These are phyloP conservation scores for Leishmania braziliensis DNA, from an alignment of 208 protist species.

Conservation along the genomic window DNA sequence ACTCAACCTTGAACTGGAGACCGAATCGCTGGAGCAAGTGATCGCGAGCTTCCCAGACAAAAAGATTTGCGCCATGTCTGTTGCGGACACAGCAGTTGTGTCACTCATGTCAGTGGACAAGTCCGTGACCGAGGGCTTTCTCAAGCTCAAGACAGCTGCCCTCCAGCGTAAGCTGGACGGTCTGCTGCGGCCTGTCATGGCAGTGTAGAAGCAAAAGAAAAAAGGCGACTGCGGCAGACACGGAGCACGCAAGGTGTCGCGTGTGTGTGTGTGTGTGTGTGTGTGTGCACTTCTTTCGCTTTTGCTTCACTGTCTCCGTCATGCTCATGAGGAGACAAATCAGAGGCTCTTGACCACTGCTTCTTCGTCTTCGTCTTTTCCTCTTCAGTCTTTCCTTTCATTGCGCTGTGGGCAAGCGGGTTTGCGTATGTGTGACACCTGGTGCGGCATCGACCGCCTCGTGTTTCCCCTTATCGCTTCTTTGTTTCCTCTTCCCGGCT, in stretches of 20 bases:
- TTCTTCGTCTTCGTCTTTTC: background rate
- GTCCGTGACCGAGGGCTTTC: constrained; percentile 60
- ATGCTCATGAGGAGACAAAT: background rate
- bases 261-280: constrained; percentile 2
- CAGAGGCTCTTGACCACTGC: background rate
- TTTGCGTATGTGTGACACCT: background rate
- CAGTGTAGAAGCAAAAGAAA: constrained; percentile 7
- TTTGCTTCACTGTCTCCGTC: background rate
- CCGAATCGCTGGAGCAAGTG: constrained; percentile 76
- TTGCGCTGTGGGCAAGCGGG: background rate
- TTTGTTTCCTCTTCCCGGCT: constrained; percentile 3
- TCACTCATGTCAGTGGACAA: constrained; percentile 41
- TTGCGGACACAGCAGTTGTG: constrained; percentile 61
- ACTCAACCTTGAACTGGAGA: constrained; percentile 55
- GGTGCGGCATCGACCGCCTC: background rate
- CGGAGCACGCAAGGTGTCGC: background rate
- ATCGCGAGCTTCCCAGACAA: constrained; percentile 61
- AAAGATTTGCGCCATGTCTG: constrained; percentile 80
- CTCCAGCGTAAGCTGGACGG: constrained; percentile 70
- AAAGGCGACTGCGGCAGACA: background rate
- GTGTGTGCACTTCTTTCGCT: background rate
- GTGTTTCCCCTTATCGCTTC: background rate
- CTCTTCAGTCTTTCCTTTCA: background rate
- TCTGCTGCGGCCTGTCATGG: constrained; percentile 58
- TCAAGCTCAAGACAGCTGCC: constrained; percentile 82